Evolutionary conservation across 2,329 filamentous ascomycete genomes (phyloP), one percentile per base, ranked within the genome.

Genomic region (Lasiodiplodia gonubiensis): DNA sequence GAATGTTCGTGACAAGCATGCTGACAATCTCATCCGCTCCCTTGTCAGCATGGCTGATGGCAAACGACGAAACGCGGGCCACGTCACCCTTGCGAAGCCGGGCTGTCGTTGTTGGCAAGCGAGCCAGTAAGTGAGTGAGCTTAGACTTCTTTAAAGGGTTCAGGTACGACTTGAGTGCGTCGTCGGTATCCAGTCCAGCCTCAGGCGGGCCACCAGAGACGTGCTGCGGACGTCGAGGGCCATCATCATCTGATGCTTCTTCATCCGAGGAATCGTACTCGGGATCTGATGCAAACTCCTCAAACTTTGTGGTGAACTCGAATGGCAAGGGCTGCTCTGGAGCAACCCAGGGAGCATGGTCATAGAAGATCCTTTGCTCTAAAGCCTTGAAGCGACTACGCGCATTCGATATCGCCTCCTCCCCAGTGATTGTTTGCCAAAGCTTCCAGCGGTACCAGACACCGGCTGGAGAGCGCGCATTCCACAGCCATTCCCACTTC

Each of bases 401-500:
- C 39, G 30, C 25, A 23, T 21, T 18, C 12, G 37, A 25, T 3
- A 11, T 35, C 14, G 23, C n/a, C 5, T 67, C 25, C 1, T 85
- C 84, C 4, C 89, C 89, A 0, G 91, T 93, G n/a, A 94, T 83
- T 10, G 94, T 85, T 72, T 95, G 89, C 92, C 94, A 97, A 53
- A 98, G 76, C 53, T 92, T 88, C 91, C 93, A 98, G 52, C 95
- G 89, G 78, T 98, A 98, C 86, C 94, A 99, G 18, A 96, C 87
- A 18, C 91, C 94, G 30, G 89, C 93, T 70, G 86, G 84, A 74
- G 89, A 94, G 71, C 89, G 86, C 23, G 93, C 86, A 77, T 98
- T 91, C 90, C 92, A 99, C 5, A 99, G 84, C 92, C 94, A 99
- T 0, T 93, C 91, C 89, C 94, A 98, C 71, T 90, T 93, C 77